Conservation (phyloP, 257 asterid species). For the Schizonepeta tenuifolia region DNA sequence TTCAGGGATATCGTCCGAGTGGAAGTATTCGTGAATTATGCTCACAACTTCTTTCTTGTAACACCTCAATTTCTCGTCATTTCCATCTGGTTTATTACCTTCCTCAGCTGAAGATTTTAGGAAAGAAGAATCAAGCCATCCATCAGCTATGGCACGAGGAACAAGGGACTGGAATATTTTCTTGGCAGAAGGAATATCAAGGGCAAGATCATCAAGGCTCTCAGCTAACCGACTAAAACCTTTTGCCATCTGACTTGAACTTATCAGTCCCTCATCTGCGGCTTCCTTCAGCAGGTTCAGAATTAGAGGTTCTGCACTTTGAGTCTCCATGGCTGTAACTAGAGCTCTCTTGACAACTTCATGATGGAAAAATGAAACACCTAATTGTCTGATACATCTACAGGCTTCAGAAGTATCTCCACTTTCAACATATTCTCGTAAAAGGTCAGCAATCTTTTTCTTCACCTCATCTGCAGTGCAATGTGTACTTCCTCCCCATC, state of each 20-base stretch:
- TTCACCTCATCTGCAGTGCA: slow-evolving; percentile 90
- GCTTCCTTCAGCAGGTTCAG: slow-evolving; percentile 77
- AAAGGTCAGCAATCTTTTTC: slow-evolving; percentile 83
- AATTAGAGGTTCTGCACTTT: slow-evolving; percentile 65
- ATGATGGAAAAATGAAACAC: slow-evolving; percentile 94
- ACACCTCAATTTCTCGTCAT: slow-evolving; percentile 64
- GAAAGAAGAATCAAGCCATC: slow-evolving; percentile 88
- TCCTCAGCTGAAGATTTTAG: slow-evolving; percentile 52
- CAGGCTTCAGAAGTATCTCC: slow-evolving; percentile 98
- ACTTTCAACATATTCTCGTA: slow-evolving; percentile 81
- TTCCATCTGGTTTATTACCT: slow-evolving; percentile 45
- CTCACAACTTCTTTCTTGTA: slow-evolving; percentile 80
- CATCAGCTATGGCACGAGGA: slow-evolving; percentile 77
- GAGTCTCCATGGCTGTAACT: slow-evolving; percentile 83
- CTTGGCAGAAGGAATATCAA: slow-evolving; percentile 95
- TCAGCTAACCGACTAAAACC: slow-evolving; percentile 84
- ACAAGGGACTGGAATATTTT: slow-evolving; percentile 56
- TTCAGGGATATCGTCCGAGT: slow-evolving; percentile 94
- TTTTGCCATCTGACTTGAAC: slow-evolving; percentile 91
- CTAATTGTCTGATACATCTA: slow-evolving; percentile 84
- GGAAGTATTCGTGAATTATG: slow-evolving; percentile 92
- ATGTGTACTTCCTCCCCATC: slow-evolving; percentile 99
- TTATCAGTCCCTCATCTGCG: slow-evolving; percentile 92
- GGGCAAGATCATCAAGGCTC: slow-evolving; percentile 95
- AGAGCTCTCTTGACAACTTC: slow-evolving; percentile 96